Evolutionary conservation across 495 filamentous ascomycete genomes (phyloP).

Genomic region (Schizothecium vesticola): DNA sequence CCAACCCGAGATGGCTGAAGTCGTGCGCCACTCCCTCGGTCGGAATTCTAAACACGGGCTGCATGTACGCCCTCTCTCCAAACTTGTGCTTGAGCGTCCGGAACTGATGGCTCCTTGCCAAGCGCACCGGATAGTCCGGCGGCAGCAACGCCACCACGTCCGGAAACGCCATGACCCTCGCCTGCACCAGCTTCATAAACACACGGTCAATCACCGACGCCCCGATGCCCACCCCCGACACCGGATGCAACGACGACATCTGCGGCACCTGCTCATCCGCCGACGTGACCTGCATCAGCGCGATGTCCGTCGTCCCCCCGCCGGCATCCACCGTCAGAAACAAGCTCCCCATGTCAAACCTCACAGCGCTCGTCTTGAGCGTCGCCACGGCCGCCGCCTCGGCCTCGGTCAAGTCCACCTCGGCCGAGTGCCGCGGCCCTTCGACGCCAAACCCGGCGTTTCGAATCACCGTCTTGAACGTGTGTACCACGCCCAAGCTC

Average conservation of each 20-base stretch:
- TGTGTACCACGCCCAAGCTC: constrained; percentile 50
- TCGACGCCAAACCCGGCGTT: constrained; percentile 48
- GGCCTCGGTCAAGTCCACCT: constrained; percentile 63
- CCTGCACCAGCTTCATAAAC: constrained; percentile 28
- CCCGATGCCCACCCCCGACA: constrained; percentile 36
- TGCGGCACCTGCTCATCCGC: constrained; percentile 23
- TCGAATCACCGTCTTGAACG: constrained; percentile 46
- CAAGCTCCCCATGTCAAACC: constrained; percentile 25
- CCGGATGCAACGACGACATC: constrained; percentile 31
- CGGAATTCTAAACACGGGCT: constrained; percentile 26
- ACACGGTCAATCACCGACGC: constrained; percentile 33
- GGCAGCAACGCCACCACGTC: constrained; percentile 24
- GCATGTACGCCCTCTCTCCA: constrained; percentile 33
- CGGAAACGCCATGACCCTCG: constrained; percentile 22
- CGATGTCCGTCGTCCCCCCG: constrained; percentile 36
- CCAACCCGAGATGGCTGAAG: constrained; percentile 32
- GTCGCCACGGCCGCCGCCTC: constrained; percentile 59
- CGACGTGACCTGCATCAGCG: constrained; percentile 32
- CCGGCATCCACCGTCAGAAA: constrained; percentile 36
- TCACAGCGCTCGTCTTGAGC: constrained; percentile 30
- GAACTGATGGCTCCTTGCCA: constrained; percentile 31
- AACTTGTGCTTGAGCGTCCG: constrained; percentile 38
- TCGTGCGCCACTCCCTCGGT: constrained; percentile 32
- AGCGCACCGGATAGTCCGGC: constrained; percentile 21
- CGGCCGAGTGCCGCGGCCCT: constrained; percentile 39